Conservation (phyloP, 73 alveolate species). For the Tetrahymena elliotti region DNA sequence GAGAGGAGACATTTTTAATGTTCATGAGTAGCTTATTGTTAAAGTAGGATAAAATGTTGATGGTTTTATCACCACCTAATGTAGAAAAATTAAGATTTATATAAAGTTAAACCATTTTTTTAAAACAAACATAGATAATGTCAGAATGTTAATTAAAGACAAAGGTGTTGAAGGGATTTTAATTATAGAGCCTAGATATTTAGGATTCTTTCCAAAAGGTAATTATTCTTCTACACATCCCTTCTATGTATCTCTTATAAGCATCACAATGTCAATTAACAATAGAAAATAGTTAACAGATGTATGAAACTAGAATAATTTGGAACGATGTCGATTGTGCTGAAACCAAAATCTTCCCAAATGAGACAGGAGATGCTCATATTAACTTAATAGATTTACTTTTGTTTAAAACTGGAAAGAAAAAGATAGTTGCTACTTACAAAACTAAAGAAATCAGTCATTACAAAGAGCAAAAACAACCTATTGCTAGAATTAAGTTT, state of each 20-base stretch:
- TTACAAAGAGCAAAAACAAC: background rate
- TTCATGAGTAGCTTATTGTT: background rate
- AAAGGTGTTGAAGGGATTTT: background rate
- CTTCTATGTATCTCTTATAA: background rate
- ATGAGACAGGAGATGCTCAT: background rate
- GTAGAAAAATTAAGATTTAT: background rate
- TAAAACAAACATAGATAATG: background rate
- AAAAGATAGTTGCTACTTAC: background rate
- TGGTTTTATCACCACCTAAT: background rate
- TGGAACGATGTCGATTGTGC: background rate
- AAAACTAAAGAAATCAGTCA: background rate
- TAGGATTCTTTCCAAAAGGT: background rate
- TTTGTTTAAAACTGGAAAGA: background rate
- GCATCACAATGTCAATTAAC: background rate
- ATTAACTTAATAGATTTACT: background rate
- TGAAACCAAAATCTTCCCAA: background rate
- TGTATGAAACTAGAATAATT: background rate
- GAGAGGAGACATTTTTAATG: background rate
- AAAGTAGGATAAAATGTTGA: background rate
- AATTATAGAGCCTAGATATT: background rate
- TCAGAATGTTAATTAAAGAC: background rate
- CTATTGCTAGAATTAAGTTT: background rate
- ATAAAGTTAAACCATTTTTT: no score
- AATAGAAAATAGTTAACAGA: background rate
- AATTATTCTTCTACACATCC: background rate